phyloP scores from a whole-genome alignment of 2,329 filamentous ascomycete genomes.

The Acrodontium crateriforme region DNA sequence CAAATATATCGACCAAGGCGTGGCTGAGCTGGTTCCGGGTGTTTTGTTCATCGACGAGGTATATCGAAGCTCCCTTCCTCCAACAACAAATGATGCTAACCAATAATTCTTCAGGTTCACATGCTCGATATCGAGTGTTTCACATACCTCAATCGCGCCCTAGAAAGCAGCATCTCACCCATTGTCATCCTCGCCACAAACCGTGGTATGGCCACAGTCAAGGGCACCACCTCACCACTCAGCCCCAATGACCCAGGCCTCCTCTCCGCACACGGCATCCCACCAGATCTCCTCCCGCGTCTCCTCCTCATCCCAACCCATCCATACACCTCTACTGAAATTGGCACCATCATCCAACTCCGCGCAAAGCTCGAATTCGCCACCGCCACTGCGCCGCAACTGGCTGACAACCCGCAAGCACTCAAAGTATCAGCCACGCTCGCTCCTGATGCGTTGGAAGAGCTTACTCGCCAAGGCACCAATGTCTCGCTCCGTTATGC shows the following conservation, averaged over 20 bases:
- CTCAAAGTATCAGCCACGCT: constrained; percentile 70
- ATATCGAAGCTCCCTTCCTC: constrained; percentile 16
- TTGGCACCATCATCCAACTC: constrained; percentile 80
- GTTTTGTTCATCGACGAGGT: constrained; percentile 98
- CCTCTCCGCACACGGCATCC: constrained; percentile 76
- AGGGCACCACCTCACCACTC: constrained; percentile 44
- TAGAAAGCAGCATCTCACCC: constrained; percentile 86
- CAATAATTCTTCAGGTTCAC: constrained; percentile 56
- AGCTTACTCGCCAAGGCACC: constrained; percentile 74
- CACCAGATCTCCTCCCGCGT: constrained; percentile 81
- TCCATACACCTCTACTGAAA: constrained; percentile 75
- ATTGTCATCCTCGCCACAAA: constrained; percentile 98
- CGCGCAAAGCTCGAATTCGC: constrained; percentile 41
- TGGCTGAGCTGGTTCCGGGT: constrained; percentile 93
- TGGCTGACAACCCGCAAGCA: constrained; percentile 18
- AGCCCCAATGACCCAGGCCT: constrained; percentile 51
- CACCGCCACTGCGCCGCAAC: constrained; percentile 20
- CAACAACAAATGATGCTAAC: constrained; percentile 1
- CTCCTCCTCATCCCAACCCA: constrained; percentile 93
- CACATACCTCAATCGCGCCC: constrained; percentile 95
- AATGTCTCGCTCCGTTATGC: constrained; percentile 86
- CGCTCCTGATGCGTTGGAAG: constrained; percentile 70
- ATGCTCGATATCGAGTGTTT: constrained; percentile 99
- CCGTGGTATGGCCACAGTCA: constrained; percentile 83
- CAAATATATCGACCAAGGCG: constrained; percentile 96